Base-by-base conservation (phyloP, 306 rosid genomes). In the Albizia julibrissin region DNA sequence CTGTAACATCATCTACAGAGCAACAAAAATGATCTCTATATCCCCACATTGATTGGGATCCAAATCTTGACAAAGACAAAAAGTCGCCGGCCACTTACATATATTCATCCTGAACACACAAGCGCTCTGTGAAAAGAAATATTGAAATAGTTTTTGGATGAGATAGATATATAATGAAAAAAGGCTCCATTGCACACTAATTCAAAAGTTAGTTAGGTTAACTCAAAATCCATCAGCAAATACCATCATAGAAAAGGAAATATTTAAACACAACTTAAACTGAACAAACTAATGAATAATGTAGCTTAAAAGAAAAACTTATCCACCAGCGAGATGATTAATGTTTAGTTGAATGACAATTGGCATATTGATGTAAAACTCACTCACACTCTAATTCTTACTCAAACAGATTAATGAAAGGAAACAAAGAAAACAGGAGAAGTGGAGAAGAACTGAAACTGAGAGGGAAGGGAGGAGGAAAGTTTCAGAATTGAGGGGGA, bases 81-180 rank as follows among this genome's bases (percentile, higher is more conserved):
- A 31, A 10, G 82, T 70, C 75, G 73, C 46, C 46, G 77, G 52
- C 19, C 49, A 31, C 22, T 59, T 39, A 56, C 85, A 64, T 74
- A 86, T 87, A 81, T 72, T 92, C 90, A 31, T 90, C 97, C 84
- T 84, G 93, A 31, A 91, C 44, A 86, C 97, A 95, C 80, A 92
- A n/a, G 33, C 99, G 99, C 91, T 93, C 99, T 95, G 94, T 14
- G 80, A 39, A 50, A 76, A 79, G 69, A 76, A 80, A 50, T 68
- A 19, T 39, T n/a, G 49, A 69, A 76, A 64, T 78, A 50, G 18
- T 21, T 50, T 77, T 78, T 77, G 79, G 78, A 31, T 39, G 24
- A 79, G 74, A 61, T 24, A 49, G 16, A 79, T 59, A 69, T 58
- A 72, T 18, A 29, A 18, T 79, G 19, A 82, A 26, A 47, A 59